A percentile compares a stretch with the other conserved stretches of the same genome.
phyloP scores from a whole-genome alignment of 1,284 basidiomycete genomes.

The Boletus holoroseus region DNA sequence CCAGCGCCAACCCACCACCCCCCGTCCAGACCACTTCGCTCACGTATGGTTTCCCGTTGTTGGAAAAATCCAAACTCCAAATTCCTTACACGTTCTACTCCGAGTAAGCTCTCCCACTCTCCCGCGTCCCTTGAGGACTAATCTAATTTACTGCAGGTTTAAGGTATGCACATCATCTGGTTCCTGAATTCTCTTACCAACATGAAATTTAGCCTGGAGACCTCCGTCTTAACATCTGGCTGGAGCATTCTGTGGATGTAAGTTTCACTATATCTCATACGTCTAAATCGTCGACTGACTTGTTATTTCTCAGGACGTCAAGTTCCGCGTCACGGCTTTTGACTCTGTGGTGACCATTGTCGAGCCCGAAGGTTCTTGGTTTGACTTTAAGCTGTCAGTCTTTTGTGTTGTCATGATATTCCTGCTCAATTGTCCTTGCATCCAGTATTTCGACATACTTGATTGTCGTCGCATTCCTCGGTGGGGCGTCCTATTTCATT shows the following conservation, averaged over 20 bases:
- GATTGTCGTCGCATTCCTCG: slow-evolving; percentile 61
- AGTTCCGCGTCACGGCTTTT: slow-evolving; percentile 64
- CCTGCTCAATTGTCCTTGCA: slow-evolving; percentile 3
- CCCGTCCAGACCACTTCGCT: slow-evolving; percentile 53
- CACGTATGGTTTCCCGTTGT: slow-evolving; percentile 56
- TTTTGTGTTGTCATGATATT: background rate
- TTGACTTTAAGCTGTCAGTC: slow-evolving; percentile 76
- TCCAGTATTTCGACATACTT: slow-evolving; percentile 71
- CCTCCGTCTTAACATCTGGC: slow-evolving; percentile 71
- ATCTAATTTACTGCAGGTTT: slow-evolving; percentile 43
- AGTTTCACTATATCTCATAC: slow-evolving; percentile 23
- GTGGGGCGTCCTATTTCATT: slow-evolving; percentile 61
- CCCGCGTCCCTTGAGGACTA: slow-evolving; percentile 7
- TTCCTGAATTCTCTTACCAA: slow-evolving; percentile 1
- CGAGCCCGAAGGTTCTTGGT: slow-evolving; percentile 72
- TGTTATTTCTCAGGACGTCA: slow-evolving; percentile 40
- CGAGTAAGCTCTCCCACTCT: slow-evolving; percentile 56
- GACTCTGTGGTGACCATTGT: slow-evolving; percentile 80
- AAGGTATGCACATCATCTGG: slow-evolving; percentile 42
- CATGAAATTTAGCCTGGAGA: slow-evolving; percentile 59
- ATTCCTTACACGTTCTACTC: slow-evolving; percentile 76
- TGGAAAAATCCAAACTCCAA: slow-evolving; percentile 61
- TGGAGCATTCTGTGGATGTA: slow-evolving; percentile 67
- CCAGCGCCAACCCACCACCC: background rate
- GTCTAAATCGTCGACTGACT: background rate